Evolutionary conservation across 2,329 filamentous ascomycete genomes (phyloP).

Genomic region (Penicillium crustosum): DNA sequence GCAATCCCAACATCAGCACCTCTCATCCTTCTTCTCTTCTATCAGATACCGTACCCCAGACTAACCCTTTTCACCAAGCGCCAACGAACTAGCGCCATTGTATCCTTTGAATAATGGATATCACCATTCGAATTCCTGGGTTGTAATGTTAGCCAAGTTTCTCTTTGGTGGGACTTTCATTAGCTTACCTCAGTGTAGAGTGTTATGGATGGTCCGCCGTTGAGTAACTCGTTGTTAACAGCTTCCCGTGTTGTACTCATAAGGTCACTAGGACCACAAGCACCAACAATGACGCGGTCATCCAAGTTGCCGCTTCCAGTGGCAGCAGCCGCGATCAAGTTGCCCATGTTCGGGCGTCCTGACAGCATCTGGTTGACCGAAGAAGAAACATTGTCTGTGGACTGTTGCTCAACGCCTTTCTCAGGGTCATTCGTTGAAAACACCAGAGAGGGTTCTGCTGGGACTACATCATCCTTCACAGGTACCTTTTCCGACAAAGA

Average conservation of each 20-base stretch:
- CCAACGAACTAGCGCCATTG: background rate
- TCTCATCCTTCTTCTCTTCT: no score
- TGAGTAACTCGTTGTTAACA: background rate
- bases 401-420: background rate
- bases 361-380: background rate
- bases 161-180: background rate
- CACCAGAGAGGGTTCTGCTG: background rate
- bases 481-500: background rate
- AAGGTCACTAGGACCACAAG: background rate
- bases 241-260: background rate
- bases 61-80: background rate
- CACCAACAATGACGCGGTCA: slow-evolving; percentile 2
- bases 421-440: background rate
- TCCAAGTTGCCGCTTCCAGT: background rate
- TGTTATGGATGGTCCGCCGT: background rate
- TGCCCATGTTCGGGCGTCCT: background rate
- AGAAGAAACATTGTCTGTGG: background rate
- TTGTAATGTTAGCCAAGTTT: background rate
- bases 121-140: background rate
- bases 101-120: background rate
- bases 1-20: background rate
- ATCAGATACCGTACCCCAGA: background rate
- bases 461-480: background rate
- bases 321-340: background rate
- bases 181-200: slow-evolving; percentile 4